Conservation (phyloP, 371 early-diverging fungal species). For the Haplosporangium sp. region DNA sequence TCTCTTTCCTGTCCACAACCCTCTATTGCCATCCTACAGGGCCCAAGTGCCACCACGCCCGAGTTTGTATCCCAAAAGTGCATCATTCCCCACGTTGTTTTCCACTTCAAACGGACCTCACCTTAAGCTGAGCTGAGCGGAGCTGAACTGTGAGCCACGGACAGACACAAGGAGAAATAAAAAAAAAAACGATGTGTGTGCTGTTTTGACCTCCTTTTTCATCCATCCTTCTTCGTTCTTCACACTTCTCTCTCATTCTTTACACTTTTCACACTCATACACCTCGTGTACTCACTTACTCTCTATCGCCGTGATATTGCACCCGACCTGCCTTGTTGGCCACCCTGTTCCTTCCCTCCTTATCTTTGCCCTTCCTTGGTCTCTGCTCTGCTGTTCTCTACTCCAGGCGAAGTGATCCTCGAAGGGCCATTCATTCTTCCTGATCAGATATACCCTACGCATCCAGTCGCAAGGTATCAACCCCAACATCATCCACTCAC, state of each 20-base stretch:
- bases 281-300: background rate
- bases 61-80: no score
- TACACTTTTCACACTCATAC: no score
- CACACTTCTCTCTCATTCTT: background rate
- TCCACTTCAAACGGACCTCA: no score
- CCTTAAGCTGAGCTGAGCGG: no score
- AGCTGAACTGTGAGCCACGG: no score
- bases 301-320: background rate
- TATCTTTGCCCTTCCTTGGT: background rate
- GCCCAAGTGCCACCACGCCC: no score
- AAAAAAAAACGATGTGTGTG: no score
- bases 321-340: background rate
- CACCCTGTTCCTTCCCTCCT: background rate
- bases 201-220: no score
- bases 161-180: no score
- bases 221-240: background rate
- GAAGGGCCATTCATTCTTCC: background rate
- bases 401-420: background rate
- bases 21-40: no score
- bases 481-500: background rate
- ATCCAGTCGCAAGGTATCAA: background rate
- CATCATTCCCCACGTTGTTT: no score
- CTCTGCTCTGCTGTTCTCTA: background rate
- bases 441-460: background rate
- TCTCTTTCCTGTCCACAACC: no score